Evolutionary conservation across 768 basidiomycete species (phyloP), one percentile per base, ranked within the genome.

Genomic region (Xerocomus potaroensis): DNA sequence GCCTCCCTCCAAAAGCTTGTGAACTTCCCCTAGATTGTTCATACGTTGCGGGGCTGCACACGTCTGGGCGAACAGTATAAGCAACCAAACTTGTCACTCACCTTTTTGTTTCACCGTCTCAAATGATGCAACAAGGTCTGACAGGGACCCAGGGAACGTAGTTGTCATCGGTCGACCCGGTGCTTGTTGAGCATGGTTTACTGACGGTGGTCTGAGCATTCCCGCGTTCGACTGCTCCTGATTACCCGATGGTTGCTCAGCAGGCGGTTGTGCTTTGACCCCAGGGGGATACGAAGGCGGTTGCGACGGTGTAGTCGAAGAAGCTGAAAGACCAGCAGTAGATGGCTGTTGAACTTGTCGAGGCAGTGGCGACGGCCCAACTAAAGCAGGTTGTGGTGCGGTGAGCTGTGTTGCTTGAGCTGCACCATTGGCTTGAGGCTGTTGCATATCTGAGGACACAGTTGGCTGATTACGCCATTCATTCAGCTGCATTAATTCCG

Each of bases 101-200:
- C 94, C 92, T 66, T 96, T 93, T 73, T 95, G 92, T 70, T 97
- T 98, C 35, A 95, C 92, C 37, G 77, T 87, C 72, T 98, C 95
- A 61, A 97, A 98, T 32, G 91, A 92, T 18, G 87, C 81, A 32
- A 97, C 93, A 43, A 99, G 74, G 62, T 97, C 95, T 10, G 91
- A 90, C 62, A 99, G 64, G 22, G 84, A 91, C 46, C 84, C 89
- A 15, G 90, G 92, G 77, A 85, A 84, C 18, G 80, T 79, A 9
- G 72, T 66, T 19, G 72, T 57, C 39, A 72, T 56, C 16, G 73
- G 61, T 29, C 72, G 73, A 45, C 66, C 68, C 21, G 71, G 63
- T 27, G 58, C 55, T 42, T 69, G 65, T 47, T 74, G 76, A 48
- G 75, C 75, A 24, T 73, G 61, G 41, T 77, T 68, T 27, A 66